These are phyloP conservation scores for Teunomyces cretensis DNA, from an alignment of 805 yeast species.

Conservation along the genomic window DNA sequence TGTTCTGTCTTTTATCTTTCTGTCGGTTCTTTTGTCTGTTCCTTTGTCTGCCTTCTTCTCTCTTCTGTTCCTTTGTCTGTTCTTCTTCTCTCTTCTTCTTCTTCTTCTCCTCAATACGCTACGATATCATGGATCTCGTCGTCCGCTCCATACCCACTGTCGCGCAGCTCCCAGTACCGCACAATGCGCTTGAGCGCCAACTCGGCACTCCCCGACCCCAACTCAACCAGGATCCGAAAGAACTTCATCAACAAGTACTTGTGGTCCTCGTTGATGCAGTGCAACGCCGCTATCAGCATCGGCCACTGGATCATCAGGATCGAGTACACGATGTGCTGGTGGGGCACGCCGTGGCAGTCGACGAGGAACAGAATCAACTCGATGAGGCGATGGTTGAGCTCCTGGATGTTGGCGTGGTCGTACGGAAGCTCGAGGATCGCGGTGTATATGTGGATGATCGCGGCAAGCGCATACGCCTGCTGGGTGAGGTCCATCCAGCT, in stretches of 20 bases:
- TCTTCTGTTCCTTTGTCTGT: no score
- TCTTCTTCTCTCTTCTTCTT: no score
- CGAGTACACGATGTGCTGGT: conserved; percentile 24
- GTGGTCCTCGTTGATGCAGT: conserved; percentile 36
- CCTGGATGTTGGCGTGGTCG: conserved; percentile 34
- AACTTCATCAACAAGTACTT: conserved; percentile 37
- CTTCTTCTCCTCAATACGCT: conserved; percentile 33
- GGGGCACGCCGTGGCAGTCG: conserved; percentile 15
- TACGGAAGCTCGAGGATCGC: conserved; percentile 29
- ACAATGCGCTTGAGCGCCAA: conserved; percentile 30
- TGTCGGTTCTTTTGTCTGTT: no score
- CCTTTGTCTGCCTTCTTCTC: no score
- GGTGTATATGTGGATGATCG: conserved; percentile 33
- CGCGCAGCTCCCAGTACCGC: conserved; percentile 28
- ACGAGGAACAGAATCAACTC: conserved; percentile 21
- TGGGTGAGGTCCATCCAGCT: conserved; percentile 60
- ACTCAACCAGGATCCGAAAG: conserved; percentile 36
- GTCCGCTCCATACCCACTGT: conserved; percentile 14
- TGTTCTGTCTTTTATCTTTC: no score
- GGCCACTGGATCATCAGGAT: conserved; percentile 59
- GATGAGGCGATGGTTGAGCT: conserved; percentile 29
- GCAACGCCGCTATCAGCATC: conserved; percentile 49
- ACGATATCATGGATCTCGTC: conserved; percentile 26
- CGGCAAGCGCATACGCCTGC: conserved; percentile 42
- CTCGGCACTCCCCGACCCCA: conserved; percentile 54